Base-by-base conservation (phyloP, 805 yeast species). In the Metschnikowia hibisci region DNA sequence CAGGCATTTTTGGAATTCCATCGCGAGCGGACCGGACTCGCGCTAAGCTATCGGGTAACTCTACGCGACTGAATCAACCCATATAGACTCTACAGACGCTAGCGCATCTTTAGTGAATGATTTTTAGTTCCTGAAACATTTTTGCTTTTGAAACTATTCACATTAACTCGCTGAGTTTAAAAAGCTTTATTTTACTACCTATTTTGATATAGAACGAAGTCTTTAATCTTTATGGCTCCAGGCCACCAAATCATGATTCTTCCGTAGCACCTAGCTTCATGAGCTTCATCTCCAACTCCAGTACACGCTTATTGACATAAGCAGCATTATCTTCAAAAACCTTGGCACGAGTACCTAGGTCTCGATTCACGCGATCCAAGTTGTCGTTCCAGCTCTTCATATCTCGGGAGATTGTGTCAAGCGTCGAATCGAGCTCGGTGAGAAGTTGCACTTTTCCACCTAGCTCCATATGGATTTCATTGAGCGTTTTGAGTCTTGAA, bases 401-500 rank as follows among this genome's bases (percentile, higher is more conserved):
- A 13, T 69, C 74, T 1, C 34, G 36, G 16, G 50, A 41, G 40
- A 71, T 43, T 11, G 51, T 53, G 3, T 41, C 43, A 20, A 71
- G 34, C n/a, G 56, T 48, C 20, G 45, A 40, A 39, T 68, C 75
- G 11, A 71, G 36, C 3, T 51, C 51, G 4, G 50, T 45, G 4
- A 62, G 56, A 9, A 58, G 49, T 4, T 51, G 50, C 22, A 64
- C 59, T 6, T 62, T 50, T n/a, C 46, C 53, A 8, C 63, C 66
- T 14, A 66, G 39, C 13, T 63, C 66, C 6, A 58, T 42, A 46
- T 71, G 74, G 2, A 67, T 57, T 3, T 47, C 42, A 41, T 66
- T 62, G 33, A 71, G 56, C 2, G 63, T 45, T 32, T 62, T 60
- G 30, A 71, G 56, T 25, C 76, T 43, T 7, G 42, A 30, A 0